Evolutionary conservation across 2,329 filamentous ascomycete species (phyloP).

Genomic region (Colletotrichum salicis): DNA sequence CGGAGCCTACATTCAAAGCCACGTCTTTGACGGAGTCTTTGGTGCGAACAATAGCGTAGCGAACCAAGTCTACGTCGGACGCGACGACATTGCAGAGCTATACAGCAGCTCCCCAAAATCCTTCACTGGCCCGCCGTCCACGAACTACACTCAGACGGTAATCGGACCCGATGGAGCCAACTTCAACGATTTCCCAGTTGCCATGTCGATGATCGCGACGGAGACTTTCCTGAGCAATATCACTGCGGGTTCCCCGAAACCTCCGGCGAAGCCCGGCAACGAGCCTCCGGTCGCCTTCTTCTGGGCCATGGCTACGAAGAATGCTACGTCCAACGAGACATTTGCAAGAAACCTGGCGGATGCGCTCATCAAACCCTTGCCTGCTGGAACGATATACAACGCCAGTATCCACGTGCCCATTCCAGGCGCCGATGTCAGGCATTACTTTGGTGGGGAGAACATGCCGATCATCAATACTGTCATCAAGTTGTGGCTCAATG

Average conservation of each 20-base stretch:
- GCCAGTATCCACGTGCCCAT: slow-evolving; percentile 9
- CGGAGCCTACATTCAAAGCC: slow-evolving; percentile 7
- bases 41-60: slow-evolving; percentile 21
- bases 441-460: slow-evolving; percentile 6
- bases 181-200: slow-evolving; percentile 17
- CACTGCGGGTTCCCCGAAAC: background rate
- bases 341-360: slow-evolving; percentile 14
- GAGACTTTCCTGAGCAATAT: slow-evolving; percentile 5
- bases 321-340: slow-evolving; percentile 19
- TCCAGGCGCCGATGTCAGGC: background rate
- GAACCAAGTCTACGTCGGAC: slow-evolving; percentile 19
- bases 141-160: slow-evolving; percentile 12
- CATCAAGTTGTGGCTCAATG: slow-evolving; percentile 22
- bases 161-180: slow-evolving; percentile 21
- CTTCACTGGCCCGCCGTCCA: slow-evolving; percentile 1
- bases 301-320: slow-evolving; percentile 18
- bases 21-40: slow-evolving; percentile 23
- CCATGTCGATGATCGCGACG: slow-evolving; percentile 14
- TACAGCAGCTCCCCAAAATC: slow-evolving; percentile 8
- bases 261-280: background rate
- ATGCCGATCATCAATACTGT: slow-evolving; percentile 21
- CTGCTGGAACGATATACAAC: background rate
- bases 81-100: slow-evolving; percentile 7
- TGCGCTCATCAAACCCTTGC: background rate
- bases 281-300: slow-evolving; percentile 13